Evolutionary conservation across 192 early-diverging fungal genomes (phyloP), one percentile per base, ranked within the genome.

Genomic region (Anaeromyces robustus): DNA sequence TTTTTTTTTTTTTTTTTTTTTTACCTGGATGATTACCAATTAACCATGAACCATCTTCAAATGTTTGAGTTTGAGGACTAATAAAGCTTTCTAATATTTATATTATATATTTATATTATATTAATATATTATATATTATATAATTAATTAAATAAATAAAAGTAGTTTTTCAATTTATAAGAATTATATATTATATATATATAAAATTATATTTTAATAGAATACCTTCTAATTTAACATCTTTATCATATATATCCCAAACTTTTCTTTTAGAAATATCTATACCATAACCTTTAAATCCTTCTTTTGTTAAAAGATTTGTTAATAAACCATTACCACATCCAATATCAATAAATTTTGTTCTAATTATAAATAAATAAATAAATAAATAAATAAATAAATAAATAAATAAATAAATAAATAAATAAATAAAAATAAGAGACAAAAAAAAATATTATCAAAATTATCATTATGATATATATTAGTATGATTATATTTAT

Each of bases 301-400:
- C 94, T 83, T 95, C 93, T 78, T 84, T 86, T 29, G 84, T 88
- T 79, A 96, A 82, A 28, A 96, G 80, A 85, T 92, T 87, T 0
- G 93, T 93, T 81, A 96, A 84, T 32, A 96, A 81, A 5, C 95
- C 95, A 85, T 96, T 96, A 14, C 95, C 95, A 79, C 94, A 95
- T 0, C 94, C 95, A 28, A 96, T 84, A 84, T 96, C 95, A 19
- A 92, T 89, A 92, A 94, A 96, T 11, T 86, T 86, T 22, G 87
- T 88, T 41, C 79, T 83, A 78, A n/a, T 81, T 81, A 80, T 59
- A 16, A 59, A 84, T 29, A 43, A 77, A 28, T 68, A 77, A 68
- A 80, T 39, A 82, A 19, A 43, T 39, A 37, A 14, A 77, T 31
- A 34, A 34, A 34, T 34, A 12, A 34, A 7, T 34, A 34, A 12